Evolutionary conservation across 2,329 filamentous ascomycete species (phyloP).

Genomic region (Fusarium globosum): DNA sequence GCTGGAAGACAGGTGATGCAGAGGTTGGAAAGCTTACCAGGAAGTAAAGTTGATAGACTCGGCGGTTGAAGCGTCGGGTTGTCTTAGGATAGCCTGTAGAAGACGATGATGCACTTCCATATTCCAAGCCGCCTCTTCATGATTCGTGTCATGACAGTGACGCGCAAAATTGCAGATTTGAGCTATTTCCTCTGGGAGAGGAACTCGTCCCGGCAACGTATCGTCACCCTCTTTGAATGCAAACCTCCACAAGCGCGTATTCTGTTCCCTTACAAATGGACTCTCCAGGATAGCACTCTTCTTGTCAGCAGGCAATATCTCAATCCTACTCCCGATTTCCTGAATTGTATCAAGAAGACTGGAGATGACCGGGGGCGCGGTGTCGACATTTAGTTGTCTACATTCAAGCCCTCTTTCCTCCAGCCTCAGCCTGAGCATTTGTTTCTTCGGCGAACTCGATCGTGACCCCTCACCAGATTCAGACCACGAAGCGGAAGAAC

Average conservation of each 20-base stretch:
- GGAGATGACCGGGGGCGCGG: not conserved
- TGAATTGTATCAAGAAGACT: slow-evolving; percentile 14
- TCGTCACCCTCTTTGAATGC: slow-evolving; percentile 12
- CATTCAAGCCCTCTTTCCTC: slow-evolving; percentile 21
- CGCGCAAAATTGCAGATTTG: slow-evolving; percentile 8
- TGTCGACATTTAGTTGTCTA: slow-evolving; percentile 2
- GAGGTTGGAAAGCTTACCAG: not conserved
- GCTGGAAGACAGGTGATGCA: fast-evolving
- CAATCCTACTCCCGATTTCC: slow-evolving; percentile 20
- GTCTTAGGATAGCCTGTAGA: slow-evolving; percentile 8
- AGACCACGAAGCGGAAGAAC: slow-evolving; percentile 12
- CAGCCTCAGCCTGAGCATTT: slow-evolving; percentile 21
- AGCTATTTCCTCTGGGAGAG: slow-evolving; percentile 6
- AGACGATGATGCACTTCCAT: slow-evolving; percentile 35
- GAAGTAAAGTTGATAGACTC: slow-evolving; percentile 7
- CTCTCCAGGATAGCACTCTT: slow-evolving; percentile 9
- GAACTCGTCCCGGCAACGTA: slow-evolving; percentile 17
- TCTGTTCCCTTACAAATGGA: not conserved
- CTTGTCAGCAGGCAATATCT: slow-evolving; percentile 10
- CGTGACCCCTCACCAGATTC: slow-evolving; percentile 18
- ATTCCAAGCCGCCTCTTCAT: slow-evolving; percentile 33
- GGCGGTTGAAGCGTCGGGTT: not conserved
- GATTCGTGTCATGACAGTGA: slow-evolving; percentile 13
- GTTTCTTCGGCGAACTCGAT: slow-evolving; percentile 30
- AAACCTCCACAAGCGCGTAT: slow-evolving; percentile 17